phyloP scores from a whole-genome alignment of 148 eudicot genomes.

The Tetragonia tetragonoides region DNA sequence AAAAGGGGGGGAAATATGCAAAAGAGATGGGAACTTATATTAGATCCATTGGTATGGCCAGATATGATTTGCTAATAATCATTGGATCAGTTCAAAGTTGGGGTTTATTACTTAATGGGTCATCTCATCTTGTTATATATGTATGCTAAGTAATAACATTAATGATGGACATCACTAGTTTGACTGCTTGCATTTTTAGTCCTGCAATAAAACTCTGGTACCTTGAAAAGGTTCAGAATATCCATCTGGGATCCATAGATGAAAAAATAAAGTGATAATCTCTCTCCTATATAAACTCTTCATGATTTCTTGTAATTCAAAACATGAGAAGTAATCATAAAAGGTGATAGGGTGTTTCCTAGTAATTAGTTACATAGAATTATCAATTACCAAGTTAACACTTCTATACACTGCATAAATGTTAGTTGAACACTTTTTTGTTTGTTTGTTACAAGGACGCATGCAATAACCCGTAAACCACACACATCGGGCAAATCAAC shows the following conservation, averaged over 20 bases:
- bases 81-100: conserved; percentile 27
- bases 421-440: too few species aligned
- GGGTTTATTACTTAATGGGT: conserved; percentile 4
- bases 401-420: background rate
- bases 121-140: background rate
- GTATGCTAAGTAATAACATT: conserved; percentile 14
- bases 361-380: background rate
- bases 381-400: background rate
- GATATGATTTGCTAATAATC: conserved; percentile 36
- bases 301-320: background rate
- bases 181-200: conserved; percentile 7
- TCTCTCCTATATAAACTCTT: background rate
- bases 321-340: background rate
- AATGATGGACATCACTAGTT: conserved; percentile 4
- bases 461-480: too few species aligned
- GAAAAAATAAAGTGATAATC: background rate
- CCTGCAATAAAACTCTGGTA: background rate
- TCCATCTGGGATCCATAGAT: conserved; percentile 14
- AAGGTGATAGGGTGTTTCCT: background rate
- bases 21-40: conserved; percentile 1
- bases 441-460: too few species aligned
- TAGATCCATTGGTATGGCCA: conserved; percentile 26
- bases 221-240: background rate
- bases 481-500: too few species aligned
- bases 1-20: conserved; percentile 1